Evolutionary conservation across 768 basidiomycete species (phyloP), one percentile per base, ranked within the genome.

Genomic region (Russula foetens): DNA sequence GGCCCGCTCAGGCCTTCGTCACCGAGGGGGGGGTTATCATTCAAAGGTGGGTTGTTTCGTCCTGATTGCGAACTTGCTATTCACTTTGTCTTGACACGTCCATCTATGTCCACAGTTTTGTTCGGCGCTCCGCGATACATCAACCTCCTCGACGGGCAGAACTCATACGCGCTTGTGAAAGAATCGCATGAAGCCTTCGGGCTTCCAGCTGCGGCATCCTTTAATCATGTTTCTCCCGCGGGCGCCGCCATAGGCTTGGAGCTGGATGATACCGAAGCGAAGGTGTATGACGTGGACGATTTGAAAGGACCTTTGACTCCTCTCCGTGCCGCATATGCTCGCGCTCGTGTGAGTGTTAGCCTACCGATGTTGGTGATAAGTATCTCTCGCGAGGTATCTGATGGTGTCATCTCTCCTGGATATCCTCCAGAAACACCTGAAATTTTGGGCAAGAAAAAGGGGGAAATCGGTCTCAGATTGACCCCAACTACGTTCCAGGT

Each of bases 171-270:
- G 1, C 83, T 99, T 43, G 97, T 99, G 59, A 90, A 87, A 69
- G 97, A 99, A 71, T 83, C 98, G 3, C 85, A 92, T 47, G 90
- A 84, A 59, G 91, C 91, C 0, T 82, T 98, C 58, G 74, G 78
- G 38, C 84, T 98, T 48, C 95, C 97, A 19, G 97, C 97, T 15
- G 96, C 97, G 14, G 96, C 97, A 0, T 98, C 95, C 0, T 99
- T 98, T 85, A 99, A 99, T 76, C 97, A 99, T 70, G 97, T 99
- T 61, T 98, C 96, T 19, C 97, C 97, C 12, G 97, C 97, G 2
- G 97, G 97, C 53, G 94, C 91, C 7, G 97, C 95, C 28, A 91
- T 98, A 14, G 96, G 94, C 24, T 71, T 97, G 58, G 83, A 83
- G 69, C 80, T 99, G 46, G 80, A 85, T 66, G 86, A 90, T 29